A percentile compares a stretch with the other conserved stretches of the same genome.
Conservation (phyloP, 2,329 filamentous ascomycete genomes). For the Amauroascus verrucosus region DNA sequence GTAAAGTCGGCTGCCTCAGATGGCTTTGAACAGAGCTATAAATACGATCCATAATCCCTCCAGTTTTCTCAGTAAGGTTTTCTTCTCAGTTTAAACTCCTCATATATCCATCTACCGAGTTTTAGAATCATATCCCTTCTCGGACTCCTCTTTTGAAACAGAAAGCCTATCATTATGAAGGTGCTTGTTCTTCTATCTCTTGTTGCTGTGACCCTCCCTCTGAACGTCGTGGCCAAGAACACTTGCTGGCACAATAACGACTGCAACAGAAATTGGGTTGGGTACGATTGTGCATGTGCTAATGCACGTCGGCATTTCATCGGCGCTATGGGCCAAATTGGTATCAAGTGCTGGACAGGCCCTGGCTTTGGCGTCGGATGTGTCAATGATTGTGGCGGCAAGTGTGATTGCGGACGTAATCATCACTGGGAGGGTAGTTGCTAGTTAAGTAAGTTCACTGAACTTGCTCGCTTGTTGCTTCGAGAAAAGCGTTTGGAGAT, state of each 20-base stretch:
- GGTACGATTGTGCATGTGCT: not conserved
- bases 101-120: no score
- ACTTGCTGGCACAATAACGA: constrained; percentile 2
- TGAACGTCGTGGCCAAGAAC: not conserved
- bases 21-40: no score
- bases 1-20: no score
- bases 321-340: not conserved
- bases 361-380: not conserved
- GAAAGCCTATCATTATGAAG: not conserved
- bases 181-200: not conserved
- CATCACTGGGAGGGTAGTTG: constrained; percentile 1
- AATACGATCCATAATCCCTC: no score
- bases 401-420: not conserved
- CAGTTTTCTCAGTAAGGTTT: no score
- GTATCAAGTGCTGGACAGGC: not conserved
- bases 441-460: not conserved
- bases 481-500: no score
- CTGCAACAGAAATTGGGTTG: not conserved
- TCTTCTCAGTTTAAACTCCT: no score
- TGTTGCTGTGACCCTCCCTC: not conserved
- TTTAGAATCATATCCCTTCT: no score
- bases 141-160: no score
- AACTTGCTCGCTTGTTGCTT: no score
- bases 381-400: not conserved
- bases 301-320: not conserved